Conservation (phyloP, 352 stramenopile genomes). For the Elongisporangium undulatum region DNA sequence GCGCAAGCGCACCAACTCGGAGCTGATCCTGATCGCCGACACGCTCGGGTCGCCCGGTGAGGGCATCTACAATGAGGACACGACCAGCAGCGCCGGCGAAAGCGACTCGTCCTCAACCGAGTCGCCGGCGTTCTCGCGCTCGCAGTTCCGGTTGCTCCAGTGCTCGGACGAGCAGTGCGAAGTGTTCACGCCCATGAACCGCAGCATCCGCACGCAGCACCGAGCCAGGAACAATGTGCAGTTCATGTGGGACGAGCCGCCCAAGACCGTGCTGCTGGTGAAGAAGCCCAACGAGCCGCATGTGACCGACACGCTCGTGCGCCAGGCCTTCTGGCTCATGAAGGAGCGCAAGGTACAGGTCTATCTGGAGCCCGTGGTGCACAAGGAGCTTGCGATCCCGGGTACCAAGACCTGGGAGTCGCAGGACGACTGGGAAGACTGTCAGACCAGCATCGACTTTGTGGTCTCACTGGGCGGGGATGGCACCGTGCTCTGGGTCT, state of each 20-base stretch:
- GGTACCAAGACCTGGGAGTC: slow-evolving; percentile 64
- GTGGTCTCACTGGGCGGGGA: slow-evolving; percentile 94
- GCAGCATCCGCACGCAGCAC: slow-evolving; percentile 83
- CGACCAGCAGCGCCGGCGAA: slow-evolving; percentile 27
- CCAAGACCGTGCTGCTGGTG: slow-evolving; percentile 79
- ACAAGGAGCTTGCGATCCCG: slow-evolving; percentile 52
- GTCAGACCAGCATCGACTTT: slow-evolving; percentile 86
- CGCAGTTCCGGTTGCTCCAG: slow-evolving; percentile 76
- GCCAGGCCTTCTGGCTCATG: slow-evolving; percentile 66
- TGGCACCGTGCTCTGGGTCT: slow-evolving; percentile 89
- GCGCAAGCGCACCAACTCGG: slow-evolving; percentile 75
- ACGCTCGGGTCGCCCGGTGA: slow-evolving; percentile 67
- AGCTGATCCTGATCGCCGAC: slow-evolving; percentile 80
- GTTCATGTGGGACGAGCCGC: slow-evolving; percentile 84
- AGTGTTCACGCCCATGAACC: slow-evolving; percentile 83
- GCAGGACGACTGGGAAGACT: slow-evolving; percentile 55
- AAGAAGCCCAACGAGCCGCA: slow-evolving; percentile 87
- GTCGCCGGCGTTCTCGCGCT: slow-evolving; percentile 27
- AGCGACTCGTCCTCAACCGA: slow-evolving; percentile 40
- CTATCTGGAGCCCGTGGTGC: slow-evolving; percentile 69
- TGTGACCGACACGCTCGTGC: slow-evolving; percentile 66
- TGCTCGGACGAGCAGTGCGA: slow-evolving; percentile 88
- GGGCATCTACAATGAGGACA: slow-evolving; percentile 71
- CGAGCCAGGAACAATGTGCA: slow-evolving; percentile 86
- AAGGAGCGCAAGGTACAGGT: slow-evolving; percentile 71